phyloP scores from a whole-genome alignment of 306 rosid species.

The Prunus davidiana region DNA sequence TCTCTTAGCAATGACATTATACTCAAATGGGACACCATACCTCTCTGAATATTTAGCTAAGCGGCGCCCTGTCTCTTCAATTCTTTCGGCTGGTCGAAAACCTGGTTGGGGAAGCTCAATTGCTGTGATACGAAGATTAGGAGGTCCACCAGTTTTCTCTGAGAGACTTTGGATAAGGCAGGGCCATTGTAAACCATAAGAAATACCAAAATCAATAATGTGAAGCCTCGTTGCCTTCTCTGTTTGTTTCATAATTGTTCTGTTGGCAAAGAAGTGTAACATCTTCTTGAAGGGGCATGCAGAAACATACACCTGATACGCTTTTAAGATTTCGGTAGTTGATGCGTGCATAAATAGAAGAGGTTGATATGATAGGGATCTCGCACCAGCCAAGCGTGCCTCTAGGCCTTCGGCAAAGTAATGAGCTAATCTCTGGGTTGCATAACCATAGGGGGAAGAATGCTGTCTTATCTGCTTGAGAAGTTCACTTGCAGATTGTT shows the following conservation, averaged over 20 bases:
- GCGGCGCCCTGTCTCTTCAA: slow-evolving; percentile 35
- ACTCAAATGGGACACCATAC: slow-evolving; percentile 35
- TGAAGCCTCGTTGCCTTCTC: slow-evolving; percentile 32
- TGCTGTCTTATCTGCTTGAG: slow-evolving; percentile 39
- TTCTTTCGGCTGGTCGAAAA: slow-evolving; percentile 30
- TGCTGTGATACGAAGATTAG: slow-evolving; percentile 37
- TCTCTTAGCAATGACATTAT: slow-evolving; percentile 37
- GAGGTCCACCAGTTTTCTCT: slow-evolving; percentile 35
- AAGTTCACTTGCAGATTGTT: slow-evolving; percentile 19
- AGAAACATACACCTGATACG: slow-evolving; percentile 28
- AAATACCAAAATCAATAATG: slow-evolving; percentile 46
- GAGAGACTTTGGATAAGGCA: slow-evolving; percentile 46
- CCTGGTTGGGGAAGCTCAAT: slow-evolving; percentile 48
- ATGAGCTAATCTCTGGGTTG: slow-evolving; percentile 40
- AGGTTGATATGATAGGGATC: slow-evolving; percentile 16
- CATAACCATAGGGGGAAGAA: slow-evolving; percentile 35
- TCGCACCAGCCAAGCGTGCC: slow-evolving; percentile 30
- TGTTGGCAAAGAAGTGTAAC: slow-evolving; percentile 34
- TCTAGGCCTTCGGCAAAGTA: slow-evolving; percentile 39
- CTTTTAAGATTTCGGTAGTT: slow-evolving; percentile 32
- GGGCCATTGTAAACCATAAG: slow-evolving; percentile 50
- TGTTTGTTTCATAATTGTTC: slow-evolving; percentile 30
- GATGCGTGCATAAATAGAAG: slow-evolving; percentile 17
- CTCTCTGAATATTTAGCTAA: slow-evolving; percentile 31
- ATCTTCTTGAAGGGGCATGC: slow-evolving; percentile 42